Conservation (phyloP, 2,329 filamentous ascomycete species). For the Aspergillus fumigatus region DNA sequence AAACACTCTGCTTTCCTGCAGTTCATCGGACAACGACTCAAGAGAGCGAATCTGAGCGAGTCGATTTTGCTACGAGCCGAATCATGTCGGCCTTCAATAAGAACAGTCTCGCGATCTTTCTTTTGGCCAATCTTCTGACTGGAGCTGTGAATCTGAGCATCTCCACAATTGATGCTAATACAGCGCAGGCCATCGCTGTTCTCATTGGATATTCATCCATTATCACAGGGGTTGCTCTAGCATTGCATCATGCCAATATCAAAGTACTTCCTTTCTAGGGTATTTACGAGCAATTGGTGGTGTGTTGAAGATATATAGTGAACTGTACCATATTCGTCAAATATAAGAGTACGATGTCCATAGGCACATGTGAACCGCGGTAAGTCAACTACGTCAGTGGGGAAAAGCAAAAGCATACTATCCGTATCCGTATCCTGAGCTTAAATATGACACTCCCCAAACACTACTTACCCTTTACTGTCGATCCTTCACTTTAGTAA, state of each 20-base stretch:
- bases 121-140: conserved; percentile 84
- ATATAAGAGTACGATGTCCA: background rate
- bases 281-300: background rate
- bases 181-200: conserved; percentile 64
- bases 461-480: too few relatives aligned
- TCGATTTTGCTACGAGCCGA: conserved; percentile 67
- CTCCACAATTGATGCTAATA: conserved; percentile 69
- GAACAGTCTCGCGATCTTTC: conserved; percentile 79
- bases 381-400: conserved; percentile 2
- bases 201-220: conserved; percentile 66
- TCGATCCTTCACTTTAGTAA: background rate
- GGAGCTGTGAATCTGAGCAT: conserved; percentile 84
- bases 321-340: background rate
- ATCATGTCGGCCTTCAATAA: conserved; percentile 82
- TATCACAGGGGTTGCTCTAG: conserved; percentile 61
- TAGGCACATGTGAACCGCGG: conserved; percentile 13
- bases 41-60: conserved; percentile 59
- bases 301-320: background rate
- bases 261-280: conserved; percentile 22
- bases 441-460: background rate
- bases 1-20: conserved; percentile 71
- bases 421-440: background rate
- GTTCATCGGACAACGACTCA: conserved; percentile 56
- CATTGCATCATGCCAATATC: conserved; percentile 36
- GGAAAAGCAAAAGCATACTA: background rate